These are phyloP conservation scores for Aquilaria sinensis DNA, from an alignment of 345 rosid genomes.

Conservation along the genomic window DNA sequence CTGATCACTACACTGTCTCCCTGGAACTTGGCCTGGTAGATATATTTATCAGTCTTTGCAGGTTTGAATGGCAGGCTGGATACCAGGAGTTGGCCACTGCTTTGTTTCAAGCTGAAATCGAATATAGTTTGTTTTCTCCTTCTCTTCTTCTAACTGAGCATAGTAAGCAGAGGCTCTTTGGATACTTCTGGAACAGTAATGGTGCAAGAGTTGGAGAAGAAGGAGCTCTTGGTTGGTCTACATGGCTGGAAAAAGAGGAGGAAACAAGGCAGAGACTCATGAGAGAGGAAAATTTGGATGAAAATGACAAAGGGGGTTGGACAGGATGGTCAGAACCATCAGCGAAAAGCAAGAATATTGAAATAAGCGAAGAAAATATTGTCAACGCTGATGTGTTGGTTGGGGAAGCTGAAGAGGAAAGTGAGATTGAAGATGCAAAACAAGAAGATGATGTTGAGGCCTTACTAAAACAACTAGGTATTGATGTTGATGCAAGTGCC, in stretches of 20 bases:
- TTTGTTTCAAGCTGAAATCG: conserved; percentile 89
- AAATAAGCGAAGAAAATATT: conserved; percentile 29
- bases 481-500: conserved; percentile 57
- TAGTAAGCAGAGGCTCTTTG: conserved; percentile 82
- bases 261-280: conserved; percentile 65
- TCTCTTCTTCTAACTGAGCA: conserved; percentile 60
- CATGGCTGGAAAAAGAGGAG: conserved; percentile 95
- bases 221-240: conserved; percentile 87
- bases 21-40: conserved; percentile 85
- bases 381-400: conserved; percentile 19
- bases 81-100: conserved; percentile 85
- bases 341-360: conserved; percentile 35
- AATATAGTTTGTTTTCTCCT: conserved; percentile 81
- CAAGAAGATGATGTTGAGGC: conserved; percentile 86
- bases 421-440: conserved; percentile 36
- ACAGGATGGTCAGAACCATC: conserved; percentile 88
- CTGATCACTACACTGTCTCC: conserved; percentile 40
- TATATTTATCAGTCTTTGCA: conserved; percentile 82
- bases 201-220: conserved; percentile 94
- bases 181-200: conserved; percentile 87
- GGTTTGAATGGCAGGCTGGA: conserved; percentile 97
- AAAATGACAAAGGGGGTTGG: conserved; percentile 85
- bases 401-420: conserved; percentile 38
- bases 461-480: conserved; percentile 76
- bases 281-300: conserved; percentile 51